Conservation (phyloP, 768 basidiomycete genomes). For the Daedaleopsis sinensis region DNA sequence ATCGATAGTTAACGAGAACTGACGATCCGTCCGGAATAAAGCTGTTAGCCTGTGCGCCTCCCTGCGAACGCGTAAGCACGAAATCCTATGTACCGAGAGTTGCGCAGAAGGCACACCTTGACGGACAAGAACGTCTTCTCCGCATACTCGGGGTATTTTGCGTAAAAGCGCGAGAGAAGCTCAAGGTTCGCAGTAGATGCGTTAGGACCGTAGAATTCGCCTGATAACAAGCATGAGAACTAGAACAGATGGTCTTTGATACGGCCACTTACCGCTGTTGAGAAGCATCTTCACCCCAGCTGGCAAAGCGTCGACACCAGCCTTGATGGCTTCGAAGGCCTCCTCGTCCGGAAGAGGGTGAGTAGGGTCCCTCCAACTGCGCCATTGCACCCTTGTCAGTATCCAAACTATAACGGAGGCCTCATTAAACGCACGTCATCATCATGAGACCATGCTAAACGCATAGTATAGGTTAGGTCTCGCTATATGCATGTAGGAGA, state of each 20-base stretch:
- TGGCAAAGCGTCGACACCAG: slow-evolving; percentile 45
- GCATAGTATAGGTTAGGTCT: neutral
- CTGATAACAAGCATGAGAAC: slow-evolving; percentile 27
- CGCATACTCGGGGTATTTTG: slow-evolving; percentile 45
- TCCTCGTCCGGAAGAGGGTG: slow-evolving; percentile 54
- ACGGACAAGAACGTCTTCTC: slow-evolving; percentile 52
- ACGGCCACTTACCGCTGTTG: slow-evolving; percentile 46
- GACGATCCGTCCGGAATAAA: slow-evolving; percentile 32
- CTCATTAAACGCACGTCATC: slow-evolving; percentile 47
- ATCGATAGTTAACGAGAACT: slow-evolving; percentile 11
- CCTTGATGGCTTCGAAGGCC: slow-evolving; percentile 64
- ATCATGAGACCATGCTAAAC: slow-evolving; percentile 54
- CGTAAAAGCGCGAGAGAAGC: slow-evolving; percentile 53
- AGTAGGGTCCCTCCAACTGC: slow-evolving; percentile 39
- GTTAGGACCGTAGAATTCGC: slow-evolving; percentile 59
- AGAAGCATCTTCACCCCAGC: slow-evolving; percentile 50
- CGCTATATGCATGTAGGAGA: neutral
- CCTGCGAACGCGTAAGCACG: slow-evolving; percentile 12
- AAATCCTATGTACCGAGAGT: too few relatives aligned
- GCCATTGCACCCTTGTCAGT: neutral
- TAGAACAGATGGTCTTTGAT: neutral
- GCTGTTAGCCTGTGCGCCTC: slow-evolving; percentile 18
- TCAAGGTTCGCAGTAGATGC: slow-evolving; percentile 46
- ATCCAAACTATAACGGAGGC: neutral
- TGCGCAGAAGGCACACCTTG: slow-evolving; percentile 38